These are phyloP conservation scores for Talaromyces sp. DNA, from an alignment of 2,329 filamentous ascomycete genomes.

Conservation along the genomic window DNA sequence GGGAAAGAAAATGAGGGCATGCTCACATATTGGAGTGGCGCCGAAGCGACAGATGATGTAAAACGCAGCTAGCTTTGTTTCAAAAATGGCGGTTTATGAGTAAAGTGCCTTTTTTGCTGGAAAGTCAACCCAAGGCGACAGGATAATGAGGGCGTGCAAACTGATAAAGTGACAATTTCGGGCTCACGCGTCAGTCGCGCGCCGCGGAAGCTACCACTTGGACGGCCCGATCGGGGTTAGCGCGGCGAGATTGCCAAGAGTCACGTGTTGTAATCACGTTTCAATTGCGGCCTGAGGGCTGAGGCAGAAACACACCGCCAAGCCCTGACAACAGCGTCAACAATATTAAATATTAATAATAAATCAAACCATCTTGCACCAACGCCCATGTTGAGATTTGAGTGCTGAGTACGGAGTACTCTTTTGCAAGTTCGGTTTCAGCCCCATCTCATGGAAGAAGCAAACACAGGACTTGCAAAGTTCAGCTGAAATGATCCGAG, in stretches of 20 bases:
- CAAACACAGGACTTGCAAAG: not conserved
- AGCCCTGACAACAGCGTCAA: not conserved
- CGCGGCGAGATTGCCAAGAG: not conserved
- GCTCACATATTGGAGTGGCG: conserved; percentile 31
- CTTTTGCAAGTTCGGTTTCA: not conserved
- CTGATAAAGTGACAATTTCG: not conserved
- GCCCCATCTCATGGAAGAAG: not conserved
- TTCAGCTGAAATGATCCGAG: not conserved
- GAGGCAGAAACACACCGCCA: not conserved
- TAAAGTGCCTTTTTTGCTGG: not conserved
- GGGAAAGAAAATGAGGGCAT: not conserved
- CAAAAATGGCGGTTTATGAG: not conserved
- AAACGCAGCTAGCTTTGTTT: not conserved
- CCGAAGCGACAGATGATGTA: conserved; percentile 1
- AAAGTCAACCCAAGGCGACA: not conserved
- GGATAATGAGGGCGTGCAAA: not conserved
- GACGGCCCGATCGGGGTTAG: not conserved
- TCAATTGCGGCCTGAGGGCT: not conserved
- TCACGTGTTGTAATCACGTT: not conserved
- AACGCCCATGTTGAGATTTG: too few species aligned
- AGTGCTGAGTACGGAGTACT: too few species aligned
- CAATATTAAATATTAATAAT: too few species aligned
- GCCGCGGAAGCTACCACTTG: not conserved
- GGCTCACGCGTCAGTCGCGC: not conserved
- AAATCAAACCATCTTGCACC: too few species aligned